These are phyloP conservation scores for Cryptosporidium andersoni DNA, from an alignment of 169 alveolate species.

Conservation along the genomic window DNA sequence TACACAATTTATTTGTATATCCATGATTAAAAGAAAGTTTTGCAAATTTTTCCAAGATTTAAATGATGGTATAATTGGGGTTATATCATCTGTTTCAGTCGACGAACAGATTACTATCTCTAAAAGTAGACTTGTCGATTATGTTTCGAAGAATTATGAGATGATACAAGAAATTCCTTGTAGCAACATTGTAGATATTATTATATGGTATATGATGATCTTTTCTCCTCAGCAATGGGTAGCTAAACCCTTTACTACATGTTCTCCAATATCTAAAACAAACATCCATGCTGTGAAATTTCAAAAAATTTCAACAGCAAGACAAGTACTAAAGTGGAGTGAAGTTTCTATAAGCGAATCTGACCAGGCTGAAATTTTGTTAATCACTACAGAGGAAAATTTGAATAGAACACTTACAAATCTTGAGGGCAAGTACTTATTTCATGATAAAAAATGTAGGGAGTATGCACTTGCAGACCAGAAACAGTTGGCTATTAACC, in stretches of 20 bases:
- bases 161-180: constrained; percentile 9
- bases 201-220: constrained; percentile 40
- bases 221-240: constrained; percentile 36
- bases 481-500: constrained; percentile 61
- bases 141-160: constrained; percentile 2
- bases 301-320: background rate
- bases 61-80: constrained; percentile 14
- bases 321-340: constrained; percentile 27
- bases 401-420: constrained; percentile 19
- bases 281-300: constrained; percentile 31
- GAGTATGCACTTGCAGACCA: constrained; percentile 50
- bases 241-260: constrained; percentile 41
- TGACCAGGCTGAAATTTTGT: constrained; percentile 35
- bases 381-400: constrained; percentile 28
- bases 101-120: constrained; percentile 7
- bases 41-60: constrained; percentile 24
- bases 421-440: constrained; percentile 39
- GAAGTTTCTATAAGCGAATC: background rate
- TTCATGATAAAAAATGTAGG: constrained; percentile 46
- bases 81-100: background rate
- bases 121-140: constrained; percentile 4
- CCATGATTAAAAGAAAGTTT: constrained; percentile 4
- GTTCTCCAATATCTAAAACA: background rate
- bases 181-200: background rate
- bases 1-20: constrained; percentile 1